Evolutionary conservation across 202 grass and related monocot species (phyloP).

Genomic region (Carex arenaria): DNA sequence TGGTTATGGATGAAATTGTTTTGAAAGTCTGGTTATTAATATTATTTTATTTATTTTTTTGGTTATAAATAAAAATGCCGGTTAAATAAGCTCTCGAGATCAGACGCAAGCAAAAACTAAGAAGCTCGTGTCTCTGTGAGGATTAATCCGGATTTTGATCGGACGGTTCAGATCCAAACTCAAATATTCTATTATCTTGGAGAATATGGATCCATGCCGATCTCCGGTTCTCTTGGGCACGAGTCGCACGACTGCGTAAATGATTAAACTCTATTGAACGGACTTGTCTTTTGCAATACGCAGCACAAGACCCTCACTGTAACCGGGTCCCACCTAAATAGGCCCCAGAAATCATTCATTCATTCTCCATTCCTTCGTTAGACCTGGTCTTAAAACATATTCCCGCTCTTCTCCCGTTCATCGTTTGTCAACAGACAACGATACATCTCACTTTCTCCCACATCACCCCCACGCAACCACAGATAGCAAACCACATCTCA

Average conservation of each 20-base stretch:
- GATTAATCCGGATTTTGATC: too few relatives aligned
- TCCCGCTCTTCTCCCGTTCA: background rate
- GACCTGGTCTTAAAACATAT: background rate
- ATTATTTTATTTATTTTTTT: too few relatives aligned
- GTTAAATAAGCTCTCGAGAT: background rate
- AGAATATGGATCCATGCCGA: background rate
- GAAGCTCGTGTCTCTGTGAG: background rate
- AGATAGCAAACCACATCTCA: background rate
- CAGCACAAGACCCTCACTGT: background rate
- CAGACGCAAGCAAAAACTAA: background rate
- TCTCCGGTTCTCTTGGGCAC: slow-evolving; percentile 3
- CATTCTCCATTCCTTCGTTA: background rate
- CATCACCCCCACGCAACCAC: background rate
- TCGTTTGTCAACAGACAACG: background rate
- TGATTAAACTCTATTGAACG: background rate
- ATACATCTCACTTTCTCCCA: background rate
- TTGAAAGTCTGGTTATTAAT: too few relatives aligned
- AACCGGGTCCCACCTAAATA: background rate
- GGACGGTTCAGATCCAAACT: too few relatives aligned
- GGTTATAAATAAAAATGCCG: too few relatives aligned
- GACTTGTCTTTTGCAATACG: background rate
- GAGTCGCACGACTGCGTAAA: background rate
- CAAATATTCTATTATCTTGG: too few relatives aligned
- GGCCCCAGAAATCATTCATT: background rate
- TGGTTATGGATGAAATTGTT: too few relatives aligned